Evolutionary conservation across 1,284 basidiomycete species (phyloP).

Genomic region (Papiliotrema fonsecae): DNA sequence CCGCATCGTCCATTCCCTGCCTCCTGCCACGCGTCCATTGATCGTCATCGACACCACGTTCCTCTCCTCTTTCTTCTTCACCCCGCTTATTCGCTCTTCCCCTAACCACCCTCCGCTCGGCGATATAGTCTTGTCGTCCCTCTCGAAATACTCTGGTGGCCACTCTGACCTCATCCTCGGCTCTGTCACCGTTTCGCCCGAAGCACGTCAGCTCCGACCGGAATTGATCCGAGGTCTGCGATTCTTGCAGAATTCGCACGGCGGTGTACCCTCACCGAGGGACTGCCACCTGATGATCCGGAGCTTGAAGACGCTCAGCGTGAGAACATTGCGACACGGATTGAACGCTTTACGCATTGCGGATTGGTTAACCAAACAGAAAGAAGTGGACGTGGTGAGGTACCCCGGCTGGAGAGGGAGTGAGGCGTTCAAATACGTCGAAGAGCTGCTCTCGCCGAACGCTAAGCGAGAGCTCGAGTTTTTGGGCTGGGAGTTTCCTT

Average conservation of each 20-base stretch:
- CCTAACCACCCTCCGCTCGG: slow-evolving; percentile 53
- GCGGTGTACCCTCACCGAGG: slow-evolving; percentile 79
- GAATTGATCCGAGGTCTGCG: slow-evolving; percentile 54
- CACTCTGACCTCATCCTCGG: slow-evolving; percentile 91
- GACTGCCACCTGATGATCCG: slow-evolving; percentile 90
- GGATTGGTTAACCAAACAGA: slow-evolving; percentile 57
- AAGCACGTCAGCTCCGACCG: slow-evolving; percentile 12
- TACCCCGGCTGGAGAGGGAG: slow-evolving; percentile 75
- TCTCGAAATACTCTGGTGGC: slow-evolving; percentile 91
- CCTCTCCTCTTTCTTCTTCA: slow-evolving; percentile 85
- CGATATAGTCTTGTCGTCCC: slow-evolving; percentile 48
- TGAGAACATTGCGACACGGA: slow-evolving; percentile 84
- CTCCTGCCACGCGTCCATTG: slow-evolving; percentile 50
- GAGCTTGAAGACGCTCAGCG: slow-evolving; percentile 81
- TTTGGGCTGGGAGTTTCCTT: slow-evolving; percentile 44
- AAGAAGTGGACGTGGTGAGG: slow-evolving; percentile 65
- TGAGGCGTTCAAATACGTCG: slow-evolving; percentile 60
- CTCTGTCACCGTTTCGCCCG: slow-evolving; percentile 57
- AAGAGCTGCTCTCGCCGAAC: slow-evolving; percentile 58
- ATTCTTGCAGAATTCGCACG: slow-evolving; percentile 87
- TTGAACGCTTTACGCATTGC: slow-evolving; percentile 76
- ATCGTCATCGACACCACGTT: slow-evolving; percentile 92
- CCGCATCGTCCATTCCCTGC: slow-evolving; percentile 60
- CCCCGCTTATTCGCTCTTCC: slow-evolving; percentile 67
- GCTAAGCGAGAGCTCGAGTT: slow-evolving; percentile 62